Percentiles rank a stretch among this genome's conserved stretches.
These are phyloP conservation scores for Pistacia integerrima DNA, from an alignment of 345 rosid genomes.

Conservation along the genomic window DNA sequence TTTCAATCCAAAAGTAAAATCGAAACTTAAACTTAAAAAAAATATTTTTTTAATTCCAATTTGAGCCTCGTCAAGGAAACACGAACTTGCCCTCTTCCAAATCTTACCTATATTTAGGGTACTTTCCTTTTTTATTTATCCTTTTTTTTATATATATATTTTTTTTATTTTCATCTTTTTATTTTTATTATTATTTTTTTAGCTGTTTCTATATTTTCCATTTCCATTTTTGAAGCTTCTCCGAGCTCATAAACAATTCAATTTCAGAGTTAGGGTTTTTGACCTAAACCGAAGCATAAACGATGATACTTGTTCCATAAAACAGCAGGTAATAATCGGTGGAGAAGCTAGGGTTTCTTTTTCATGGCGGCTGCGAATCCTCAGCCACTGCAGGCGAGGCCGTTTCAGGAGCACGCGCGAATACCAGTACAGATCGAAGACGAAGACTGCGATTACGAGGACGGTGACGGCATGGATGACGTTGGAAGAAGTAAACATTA, in stretches of 20 bases:
- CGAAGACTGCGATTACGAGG: conserved; percentile 51
- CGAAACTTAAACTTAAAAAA: not conserved
- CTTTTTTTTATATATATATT: not conserved
- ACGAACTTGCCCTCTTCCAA: conserved; percentile 35
- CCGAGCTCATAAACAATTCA: conserved; percentile 6
- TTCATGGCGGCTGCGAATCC: conserved; percentile 59
- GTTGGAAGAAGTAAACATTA: conserved; percentile 37
- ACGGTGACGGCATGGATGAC: conserved; percentile 46
- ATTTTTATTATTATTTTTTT: not conserved
- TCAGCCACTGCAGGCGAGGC: conserved; percentile 52
- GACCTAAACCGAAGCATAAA: not conserved
- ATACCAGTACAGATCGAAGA: conserved; percentile 44
- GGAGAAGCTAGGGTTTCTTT: conserved; percentile 12
- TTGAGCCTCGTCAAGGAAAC: conserved; percentile 39
- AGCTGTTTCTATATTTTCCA: not conserved
- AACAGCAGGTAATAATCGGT: conserved; percentile 25
- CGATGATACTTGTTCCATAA: conserved; percentile 28
- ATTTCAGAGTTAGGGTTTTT: conserved; percentile 35
- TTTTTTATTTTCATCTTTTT: not conserved
- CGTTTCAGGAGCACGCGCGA: conserved; percentile 38
- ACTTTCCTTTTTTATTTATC: not conserved
- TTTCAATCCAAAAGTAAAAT: conserved; percentile 10
- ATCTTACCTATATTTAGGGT: conserved; percentile 37
- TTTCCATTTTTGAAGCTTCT: conserved; percentile 27
- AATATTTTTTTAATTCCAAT: conserved; percentile 19